phyloP scores from a whole-genome alignment of 306 rosid genomes.

The Mimosa pudica region DNA sequence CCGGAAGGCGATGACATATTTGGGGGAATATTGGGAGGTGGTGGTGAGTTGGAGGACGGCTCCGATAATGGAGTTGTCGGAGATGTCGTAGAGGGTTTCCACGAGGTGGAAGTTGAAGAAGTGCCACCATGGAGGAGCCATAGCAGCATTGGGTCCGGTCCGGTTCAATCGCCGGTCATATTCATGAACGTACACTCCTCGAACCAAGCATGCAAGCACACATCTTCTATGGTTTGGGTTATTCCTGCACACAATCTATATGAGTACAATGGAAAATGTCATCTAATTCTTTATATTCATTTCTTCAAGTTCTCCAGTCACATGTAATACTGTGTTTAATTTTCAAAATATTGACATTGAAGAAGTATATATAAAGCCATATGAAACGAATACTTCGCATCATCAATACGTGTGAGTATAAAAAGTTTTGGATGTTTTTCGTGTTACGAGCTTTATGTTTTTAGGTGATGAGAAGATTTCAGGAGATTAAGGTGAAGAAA shows the following conservation, averaged over 20 bases:
- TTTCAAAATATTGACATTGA: too few species aligned
- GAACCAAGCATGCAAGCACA: conserved; percentile 37
- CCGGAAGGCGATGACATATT: conserved; percentile 39
- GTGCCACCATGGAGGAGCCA: conserved; percentile 26
- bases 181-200: conserved; percentile 30
- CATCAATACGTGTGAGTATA: too few species aligned
- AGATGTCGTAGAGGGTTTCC: conserved; percentile 14
- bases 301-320: too few species aligned
- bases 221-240: conserved; percentile 21
- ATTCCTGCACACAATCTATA: conserved; percentile 13
- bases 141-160: conserved; percentile 14
- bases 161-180: background rate
- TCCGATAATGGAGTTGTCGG: conserved; percentile 11
- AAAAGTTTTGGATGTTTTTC: too few species aligned
- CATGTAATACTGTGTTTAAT: too few species aligned
- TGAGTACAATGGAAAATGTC: too few species aligned
- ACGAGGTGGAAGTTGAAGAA: conserved; percentile 30
- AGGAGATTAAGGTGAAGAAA: too few species aligned
- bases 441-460: too few species aligned
- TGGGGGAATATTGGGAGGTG: conserved; percentile 18
- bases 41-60: conserved; percentile 22
- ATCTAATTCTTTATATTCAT: too few species aligned
- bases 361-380: too few species aligned
- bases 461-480: too few species aligned
- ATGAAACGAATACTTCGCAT: too few species aligned